Conservation (phyloP, 2,329 filamentous ascomycete genomes). For the Colletotrichum simmondsii region DNA sequence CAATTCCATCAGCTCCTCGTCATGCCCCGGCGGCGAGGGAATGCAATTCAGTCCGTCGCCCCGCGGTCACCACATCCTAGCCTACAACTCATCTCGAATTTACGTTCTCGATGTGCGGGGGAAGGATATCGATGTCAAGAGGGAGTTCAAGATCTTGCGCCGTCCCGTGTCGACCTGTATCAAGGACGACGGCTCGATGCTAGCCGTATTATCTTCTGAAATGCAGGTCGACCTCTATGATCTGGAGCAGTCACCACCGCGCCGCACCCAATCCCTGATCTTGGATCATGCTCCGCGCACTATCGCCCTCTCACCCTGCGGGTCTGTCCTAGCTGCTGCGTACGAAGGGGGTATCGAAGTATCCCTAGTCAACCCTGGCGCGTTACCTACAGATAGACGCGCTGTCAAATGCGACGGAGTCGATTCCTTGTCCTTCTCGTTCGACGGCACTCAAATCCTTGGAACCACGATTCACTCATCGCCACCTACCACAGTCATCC, state of each 20-base stretch:
- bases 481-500: constrained; percentile 77
- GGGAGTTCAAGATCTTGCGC: constrained; percentile 83
- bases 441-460: constrained; percentile 81
- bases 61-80: constrained; percentile 78
- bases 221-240: constrained; percentile 91
- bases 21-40: constrained; percentile 84
- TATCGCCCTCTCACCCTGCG: constrained; percentile 84
- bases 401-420: constrained; percentile 83
- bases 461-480: constrained; percentile 76
- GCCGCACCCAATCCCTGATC: constrained; percentile 78
- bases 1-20: constrained; percentile 85
- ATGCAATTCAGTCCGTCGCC: constrained; percentile 87
- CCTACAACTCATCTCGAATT: constrained; percentile 87
- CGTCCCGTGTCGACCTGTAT: constrained; percentile 82
- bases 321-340: constrained; percentile 83
- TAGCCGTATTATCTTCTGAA: constrained; percentile 84
- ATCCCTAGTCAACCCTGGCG: constrained; percentile 75
- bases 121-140: constrained; percentile 70
- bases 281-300: constrained; percentile 83
- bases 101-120: constrained; percentile 78
- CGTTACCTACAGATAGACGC: constrained; percentile 73
- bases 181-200: constrained; percentile 78
- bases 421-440: constrained; percentile 79
- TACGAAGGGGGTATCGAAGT: constrained; percentile 93
- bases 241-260: constrained; percentile 71